Percentiles rank a stretch among this genome's conserved stretches.
Conservation (phyloP, 176 grass and related monocot genomes). For the Bromus sterilis region DNA sequence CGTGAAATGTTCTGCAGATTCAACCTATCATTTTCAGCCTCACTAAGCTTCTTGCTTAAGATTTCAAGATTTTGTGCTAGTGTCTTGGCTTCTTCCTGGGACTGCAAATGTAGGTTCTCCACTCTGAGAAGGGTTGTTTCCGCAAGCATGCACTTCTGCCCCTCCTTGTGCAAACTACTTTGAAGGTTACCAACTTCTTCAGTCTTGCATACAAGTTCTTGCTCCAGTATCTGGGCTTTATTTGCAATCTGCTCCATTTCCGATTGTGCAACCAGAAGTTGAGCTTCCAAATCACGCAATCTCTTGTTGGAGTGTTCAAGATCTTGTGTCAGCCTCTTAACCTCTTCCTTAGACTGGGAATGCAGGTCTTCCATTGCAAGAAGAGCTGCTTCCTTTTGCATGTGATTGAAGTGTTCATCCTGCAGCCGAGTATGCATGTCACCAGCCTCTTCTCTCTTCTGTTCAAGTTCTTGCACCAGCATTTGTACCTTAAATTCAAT, state of each 20-base stretch:
- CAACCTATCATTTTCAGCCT: conserved; percentile 10
- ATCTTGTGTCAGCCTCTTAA: conserved; percentile 4
- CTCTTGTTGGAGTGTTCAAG: conserved; percentile 16
- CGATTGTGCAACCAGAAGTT: not conserved
- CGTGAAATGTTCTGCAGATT: conserved; percentile 1
- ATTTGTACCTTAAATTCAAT: conserved; percentile 15
- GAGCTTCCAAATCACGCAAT: conserved; percentile 18
- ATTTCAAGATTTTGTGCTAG: conserved; percentile 8
- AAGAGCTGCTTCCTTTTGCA: conserved; percentile 22
- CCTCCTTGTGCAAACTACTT: conserved; percentile 8
- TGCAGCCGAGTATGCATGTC: not conserved
- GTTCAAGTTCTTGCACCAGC: conserved; percentile 26
- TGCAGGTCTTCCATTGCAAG: not conserved
- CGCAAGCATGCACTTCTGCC: not conserved
- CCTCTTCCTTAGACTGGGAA: conserved; percentile 26
- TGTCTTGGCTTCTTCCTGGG: conserved; percentile 23
- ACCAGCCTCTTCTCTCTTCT: conserved; percentile 17
- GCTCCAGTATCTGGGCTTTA: conserved; percentile 5
- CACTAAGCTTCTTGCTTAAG: not conserved
- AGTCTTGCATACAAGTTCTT: conserved; percentile 22
- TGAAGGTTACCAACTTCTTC: conserved; percentile 11
- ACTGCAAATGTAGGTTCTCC: conserved; percentile 8
- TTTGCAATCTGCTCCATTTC: conserved; percentile 25
- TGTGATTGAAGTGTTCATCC: conserved; percentile 17
- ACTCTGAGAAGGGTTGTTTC: conserved; percentile 14